phyloP scores from a whole-genome alignment of 768 basidiomycete genomes.

The Suillus decipiens region DNA sequence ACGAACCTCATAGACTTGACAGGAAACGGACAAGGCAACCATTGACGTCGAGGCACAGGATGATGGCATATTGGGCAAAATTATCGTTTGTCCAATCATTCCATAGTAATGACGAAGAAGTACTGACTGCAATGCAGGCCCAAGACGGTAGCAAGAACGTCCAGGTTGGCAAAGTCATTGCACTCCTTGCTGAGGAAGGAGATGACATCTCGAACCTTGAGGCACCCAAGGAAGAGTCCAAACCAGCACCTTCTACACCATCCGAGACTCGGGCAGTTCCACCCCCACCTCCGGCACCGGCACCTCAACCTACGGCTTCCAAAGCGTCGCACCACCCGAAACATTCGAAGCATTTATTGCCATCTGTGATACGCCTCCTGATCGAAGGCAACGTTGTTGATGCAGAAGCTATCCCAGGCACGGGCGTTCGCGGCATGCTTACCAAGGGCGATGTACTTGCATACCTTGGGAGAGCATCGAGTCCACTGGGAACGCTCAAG shows the following conservation, averaged over 20 bases:
- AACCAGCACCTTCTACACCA: conserved; percentile 23
- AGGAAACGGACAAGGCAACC: conserved; percentile 95
- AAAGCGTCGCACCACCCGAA: conserved; percentile 40
- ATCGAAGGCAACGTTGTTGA: conserved; percentile 57
- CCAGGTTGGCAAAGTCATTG: conserved; percentile 86
- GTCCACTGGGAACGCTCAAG: conserved; percentile 76
- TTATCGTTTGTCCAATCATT: conserved; percentile 60
- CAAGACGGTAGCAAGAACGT: conserved; percentile 83
- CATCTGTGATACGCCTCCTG: conserved; percentile 84
- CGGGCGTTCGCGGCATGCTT: conserved; percentile 89
- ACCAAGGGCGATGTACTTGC: conserved; percentile 95
- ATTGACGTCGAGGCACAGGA: conserved; percentile 99
- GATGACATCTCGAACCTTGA: conserved; percentile 91
- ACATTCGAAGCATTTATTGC: conserved; percentile 79
- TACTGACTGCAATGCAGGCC: conserved; percentile 41
- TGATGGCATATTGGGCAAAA: conserved; percentile 92
- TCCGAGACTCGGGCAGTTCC: conserved; percentile 23
- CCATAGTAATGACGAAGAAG: not conserved
- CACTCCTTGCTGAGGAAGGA: conserved; percentile 92
- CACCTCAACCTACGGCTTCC: conserved; percentile 26
- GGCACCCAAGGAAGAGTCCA: conserved; percentile 46
- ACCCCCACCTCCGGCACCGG: conserved; percentile 19
- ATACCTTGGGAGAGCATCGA: conserved; percentile 80
- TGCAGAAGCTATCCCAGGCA: conserved; percentile 75
- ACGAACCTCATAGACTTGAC: conserved; percentile 16